Evolutionary conservation across 192 early-diverging fungal species (phyloP), one percentile per base, ranked within the genome.

Genomic region (Linnemannia hyalina): DNA sequence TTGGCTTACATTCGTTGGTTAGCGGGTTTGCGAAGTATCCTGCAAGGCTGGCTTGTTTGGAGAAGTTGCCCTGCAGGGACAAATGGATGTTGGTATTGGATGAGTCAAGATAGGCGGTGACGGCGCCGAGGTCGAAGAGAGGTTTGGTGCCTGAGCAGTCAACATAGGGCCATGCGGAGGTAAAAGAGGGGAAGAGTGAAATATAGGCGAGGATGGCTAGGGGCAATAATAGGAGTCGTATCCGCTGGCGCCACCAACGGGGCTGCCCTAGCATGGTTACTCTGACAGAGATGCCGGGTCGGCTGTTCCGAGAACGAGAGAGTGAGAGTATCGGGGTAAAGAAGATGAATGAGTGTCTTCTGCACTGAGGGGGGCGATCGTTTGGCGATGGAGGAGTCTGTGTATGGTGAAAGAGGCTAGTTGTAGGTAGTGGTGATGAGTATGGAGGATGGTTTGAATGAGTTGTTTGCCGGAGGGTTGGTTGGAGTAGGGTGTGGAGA

Each of bases 101-200:
- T 26, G 79, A 23, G 49, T 81, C 76, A 78, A 80, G 69, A 32
- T 74, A 76, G 36, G 80, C 80, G 23, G 79, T 60, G 29, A 81
- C 78, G 0, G 70, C 13, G 42, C 57, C 57, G 40, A 86, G 84
- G 20, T 36, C 22, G 35, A 81, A 75, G 75, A 76, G 44, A 9
- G 84, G 75, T 20, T 41, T 68, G 8, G 71, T 26, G 5, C 75
- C 79, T 4, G 84, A 81, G 65, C 84, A 86, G 35, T 86, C 84
- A 18, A 78, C 71, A 77, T 86, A 86, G 26, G 84, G 84, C 84
- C 84, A 86, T 77, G 84, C 84, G 4, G 75, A 55, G 52, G 70
- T 72, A 3, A 44, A 0, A 15, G 70, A 18, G 15, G 84, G 70
- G 10, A 73, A n/a, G 4, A 74, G 18, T 35, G 55, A 36, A 23